Base-by-base conservation (phyloP, 805 yeast species). In the Kodamaea kaohsiungensis region DNA sequence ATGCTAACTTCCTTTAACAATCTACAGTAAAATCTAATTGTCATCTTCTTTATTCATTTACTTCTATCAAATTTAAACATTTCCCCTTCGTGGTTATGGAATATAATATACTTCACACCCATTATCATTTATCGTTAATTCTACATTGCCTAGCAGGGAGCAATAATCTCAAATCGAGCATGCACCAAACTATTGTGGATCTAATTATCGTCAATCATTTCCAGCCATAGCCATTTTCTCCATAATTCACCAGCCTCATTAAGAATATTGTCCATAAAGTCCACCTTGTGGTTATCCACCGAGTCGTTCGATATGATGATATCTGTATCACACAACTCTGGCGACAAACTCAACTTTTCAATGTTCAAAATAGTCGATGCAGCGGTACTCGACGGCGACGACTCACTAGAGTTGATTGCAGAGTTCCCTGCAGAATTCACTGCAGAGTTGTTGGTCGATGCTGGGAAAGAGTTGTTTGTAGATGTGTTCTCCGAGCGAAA, bases 191-290 rank as follows among this genome's bases (percentile, higher is more conserved):
- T 4, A 22, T 22, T 22, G 25, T 22, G 25, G 35, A 30, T 17
- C 49, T 48, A 63, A 54, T 61, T 63, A 43, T 69, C 71, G 45
- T 71, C 76, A 45, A 65, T 61, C 71, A 71, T 67, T 56, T 75
- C 80, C 58, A 67, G 59, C 76, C 76, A 89, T 40, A 88, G 71
- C 89, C 93, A 89, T 62, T 85, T 87, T 59, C 97, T 77, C 96
- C 96, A 90, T 43, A 88, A 75, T 63, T 90, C 96, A 33, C 96
- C 96, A 2, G 96, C 92, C 66, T 87, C 92, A 53, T 75, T 72
- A 43, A 89, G 78, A 27, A 90, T 78, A 59, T 86, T 87, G 63
- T 88, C 91, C 66, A 90, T 87, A 59, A 88, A 90, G 58, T 80
- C 81, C 42, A 77, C 72, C 53, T 74, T 75, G 37, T 81, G 82